Evolutionary conservation across 371 early-diverging fungal genomes (phyloP), one percentile per base, ranked within the genome.

Genomic region (Nematocida ausubeli): DNA sequence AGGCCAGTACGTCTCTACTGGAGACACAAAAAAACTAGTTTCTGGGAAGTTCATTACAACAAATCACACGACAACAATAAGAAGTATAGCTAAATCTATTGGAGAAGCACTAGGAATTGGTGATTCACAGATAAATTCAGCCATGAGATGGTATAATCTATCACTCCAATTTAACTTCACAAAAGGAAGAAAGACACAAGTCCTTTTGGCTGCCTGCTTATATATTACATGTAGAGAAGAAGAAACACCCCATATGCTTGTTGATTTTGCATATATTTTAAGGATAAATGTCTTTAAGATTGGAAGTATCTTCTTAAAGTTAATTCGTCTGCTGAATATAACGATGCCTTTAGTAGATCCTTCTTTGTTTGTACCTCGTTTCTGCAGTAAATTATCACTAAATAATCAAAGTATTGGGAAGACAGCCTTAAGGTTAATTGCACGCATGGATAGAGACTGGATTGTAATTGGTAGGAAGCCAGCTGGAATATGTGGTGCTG

Each of bases 391-490:
- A 82, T 86, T 95, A 32, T 92, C 95, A 80, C 95, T 98, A 87
- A 94, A 92, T 37, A 91, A 92, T 66, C 90, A 90, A 80, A 69
- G 71, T 51, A 78, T 86, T 91, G 88, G 88, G 54, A 83, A 88
- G 34, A 92, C 93, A 80, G 92, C 96, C 0, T 85, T 90, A 26
- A 89, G 93, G 22, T 84, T 98, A 19, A 92, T 94, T 2, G 89
- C 90, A 65, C 89, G 99, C 57, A 95, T 98, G 96, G 91, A 93
- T 65, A 88, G 95, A 57, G 98, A 98, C 87, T 98, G 97, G 96
- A 94, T 98, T 67, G 88, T 90, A 52, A 90, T 89, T 1, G 99
- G 99, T 51, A 89, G 99, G 81, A 88, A 94, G 22, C 97, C 97
- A 6, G 90, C 94, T n/a, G 97, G 96, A 81, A 90, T 98, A 39